Evolutionary conservation across 306 rosid genomes (phyloP), one percentile per base, ranked within the genome.

Genomic region (Vigna hirtella): DNA sequence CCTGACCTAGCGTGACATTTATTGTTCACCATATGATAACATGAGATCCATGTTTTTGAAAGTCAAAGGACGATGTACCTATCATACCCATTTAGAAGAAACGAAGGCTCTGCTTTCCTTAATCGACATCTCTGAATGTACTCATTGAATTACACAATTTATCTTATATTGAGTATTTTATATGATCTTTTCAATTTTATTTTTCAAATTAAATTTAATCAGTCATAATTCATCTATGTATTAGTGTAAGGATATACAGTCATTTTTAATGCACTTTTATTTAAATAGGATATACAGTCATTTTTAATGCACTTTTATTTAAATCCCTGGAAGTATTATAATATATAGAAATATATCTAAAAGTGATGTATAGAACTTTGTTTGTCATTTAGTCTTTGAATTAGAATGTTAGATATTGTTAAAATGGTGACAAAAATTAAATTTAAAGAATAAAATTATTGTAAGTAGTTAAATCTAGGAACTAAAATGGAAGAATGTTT

Each of bases 31-130:
- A 0, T 34, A 59, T 22, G 59, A 51, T 71, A 70, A 53, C 57
- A 47, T 47, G 28, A 24, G 74, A 55, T 50, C 55, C 53, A 50
- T 74, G 79, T 70, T 82, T 55, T 74, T 49, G 64, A 48, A 73
- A 36, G n/a, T 64, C 62, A 12, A 51, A 67, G 78, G 75, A 68
- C 30, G 14, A 34, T 66, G 79, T 72, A 62, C 62, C 53, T 66
- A 9, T 38, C 36, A 66, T 69, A 30, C 47, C 51, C 49, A 10
- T 73, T 7, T 84, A 28, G 28, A 45, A 80, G 61, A 66, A 49
- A 16, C 34, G 52, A 43, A 76, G 68, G 9, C 65, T 73, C 7
- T 64, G 51, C 26, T 40, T 79, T 70, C 47, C 63, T 57, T 36
- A 26, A 10, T 66, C 14, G 17, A 38, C 14, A 4, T 70, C 34